A percentile compares a stretch with the other conserved stretches of the same genome.
These are phyloP conservation scores for Chaetomium sp. DNA, from an alignment of 2,329 filamentous ascomycete genomes.

Conservation along the genomic window DNA sequence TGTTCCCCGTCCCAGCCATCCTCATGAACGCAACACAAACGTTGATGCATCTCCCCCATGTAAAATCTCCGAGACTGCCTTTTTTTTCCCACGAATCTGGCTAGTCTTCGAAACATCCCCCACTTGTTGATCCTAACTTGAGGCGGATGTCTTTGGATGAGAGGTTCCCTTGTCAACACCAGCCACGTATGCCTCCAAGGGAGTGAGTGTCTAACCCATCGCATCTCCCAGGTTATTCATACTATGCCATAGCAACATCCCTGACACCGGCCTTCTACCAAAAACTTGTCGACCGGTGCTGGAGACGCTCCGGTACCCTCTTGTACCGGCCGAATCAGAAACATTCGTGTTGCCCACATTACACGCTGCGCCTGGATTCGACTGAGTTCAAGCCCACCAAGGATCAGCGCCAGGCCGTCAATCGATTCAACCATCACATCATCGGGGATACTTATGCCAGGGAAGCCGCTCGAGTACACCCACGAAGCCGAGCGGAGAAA, in stretches of 20 bases:
- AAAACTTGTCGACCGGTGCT: conserved; percentile 64
- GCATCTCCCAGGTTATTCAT: conserved; percentile 55
- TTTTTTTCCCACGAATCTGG: background rate
- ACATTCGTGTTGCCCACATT: conserved; percentile 85
- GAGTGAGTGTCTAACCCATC: conserved; percentile 9
- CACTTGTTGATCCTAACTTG: background rate
- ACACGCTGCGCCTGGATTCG: conserved; percentile 69
- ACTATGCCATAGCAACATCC: conserved; percentile 58
- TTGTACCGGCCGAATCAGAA: conserved; percentile 74
- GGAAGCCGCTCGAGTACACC: conserved; percentile 56
- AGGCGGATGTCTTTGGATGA: background rate
- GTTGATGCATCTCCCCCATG: background rate
- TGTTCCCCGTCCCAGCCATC: conserved; percentile 17
- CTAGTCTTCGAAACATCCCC: background rate
- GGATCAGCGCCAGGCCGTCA: conserved; percentile 68
- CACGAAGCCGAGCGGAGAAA: conserved; percentile 59
- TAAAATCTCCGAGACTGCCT: conserved; percentile 9
- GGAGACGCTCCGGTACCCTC: conserved; percentile 65
- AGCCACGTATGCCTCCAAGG: background rate
- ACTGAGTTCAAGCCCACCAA: conserved; percentile 57
- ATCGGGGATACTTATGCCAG: conserved; percentile 62
- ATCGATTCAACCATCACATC: conserved; percentile 64
- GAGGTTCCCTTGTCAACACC: background rate
- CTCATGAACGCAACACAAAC: conserved; percentile 7
- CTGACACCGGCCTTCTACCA: conserved; percentile 65